Evolutionary conservation across 2,329 filamentous ascomycete genomes (phyloP).

Genomic region (Diaporthe helianthi): DNA sequence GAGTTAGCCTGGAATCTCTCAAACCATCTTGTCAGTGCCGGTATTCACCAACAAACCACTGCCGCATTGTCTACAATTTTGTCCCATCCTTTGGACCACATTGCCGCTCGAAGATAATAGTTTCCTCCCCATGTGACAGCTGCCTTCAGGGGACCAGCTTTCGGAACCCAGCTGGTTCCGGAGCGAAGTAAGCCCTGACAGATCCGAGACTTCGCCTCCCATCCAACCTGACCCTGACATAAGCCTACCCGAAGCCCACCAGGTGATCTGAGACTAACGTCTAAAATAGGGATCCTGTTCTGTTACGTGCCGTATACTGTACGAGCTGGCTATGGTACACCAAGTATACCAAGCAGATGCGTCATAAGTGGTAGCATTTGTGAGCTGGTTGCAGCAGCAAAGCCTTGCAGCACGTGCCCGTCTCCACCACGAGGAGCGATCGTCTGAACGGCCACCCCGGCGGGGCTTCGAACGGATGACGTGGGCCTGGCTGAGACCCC

Average conservation of each 20-base stretch:
- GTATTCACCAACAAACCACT: background rate
- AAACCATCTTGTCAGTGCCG: background rate
- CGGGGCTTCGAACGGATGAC: slow-evolving; percentile 21
- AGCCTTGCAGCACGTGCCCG: background rate
- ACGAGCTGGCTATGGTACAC: background rate
- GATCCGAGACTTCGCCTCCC: slow-evolving; percentile 21
- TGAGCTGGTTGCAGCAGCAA: background rate
- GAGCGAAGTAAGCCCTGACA: slow-evolving; percentile 19
- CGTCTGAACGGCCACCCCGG: slow-evolving; percentile 1
- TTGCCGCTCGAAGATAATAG: slow-evolving; percentile 17
- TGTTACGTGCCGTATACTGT: background rate
- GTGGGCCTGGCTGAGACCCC: background rate
- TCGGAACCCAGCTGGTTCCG: slow-evolving; percentile 16
- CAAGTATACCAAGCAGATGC: background rate
- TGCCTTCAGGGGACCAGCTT: slow-evolving; percentile 17
- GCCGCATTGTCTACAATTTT: slow-evolving; percentile 1
- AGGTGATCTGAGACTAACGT: background rate
- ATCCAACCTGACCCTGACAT: slow-evolving; percentile 6
- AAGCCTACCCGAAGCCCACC: background rate
- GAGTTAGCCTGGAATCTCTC: slow-evolving; percentile 8
- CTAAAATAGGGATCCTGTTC: background rate
- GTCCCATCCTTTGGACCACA: slow-evolving; percentile 12
- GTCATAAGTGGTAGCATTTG: background rate
- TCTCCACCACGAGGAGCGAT: slow-evolving; percentile 2
- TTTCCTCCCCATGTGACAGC: slow-evolving; percentile 5